Base-by-base conservation (phyloP, 139 green algal species). In the Chlorella sp. region DNA sequence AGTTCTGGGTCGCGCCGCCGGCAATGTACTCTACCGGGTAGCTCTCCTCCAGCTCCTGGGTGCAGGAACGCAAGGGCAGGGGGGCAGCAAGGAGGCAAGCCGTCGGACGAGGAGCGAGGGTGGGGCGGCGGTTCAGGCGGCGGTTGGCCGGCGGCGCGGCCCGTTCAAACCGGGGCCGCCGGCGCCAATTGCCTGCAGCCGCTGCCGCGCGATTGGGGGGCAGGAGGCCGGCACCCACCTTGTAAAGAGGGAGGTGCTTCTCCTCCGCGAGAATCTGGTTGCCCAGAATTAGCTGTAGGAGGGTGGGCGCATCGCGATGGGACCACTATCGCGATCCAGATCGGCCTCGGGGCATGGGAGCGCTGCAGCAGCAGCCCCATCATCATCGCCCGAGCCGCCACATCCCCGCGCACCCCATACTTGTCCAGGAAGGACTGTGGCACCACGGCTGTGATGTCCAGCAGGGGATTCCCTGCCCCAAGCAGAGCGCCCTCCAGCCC, bases 221-320 rank as follows among this genome's bases (percentile, higher is more conserved):
- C 60, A 70, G 23, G 8, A 38, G 21, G n/a, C 14, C 23, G 2
- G 8, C 7, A 40, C 68, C 19, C 64, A 91, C 91, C 88, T 87
- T 79, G 86, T 94, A 99, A 84, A 99, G 93, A 8, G 93, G 90
- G 67, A 95, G 71, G 80, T 99, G 96, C 85, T 94, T 94, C 58
- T 99, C 94, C 87, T 99, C 96, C 0, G 96, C 96, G 23, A 99
- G 87, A 71, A 99, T 99, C 77, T 98, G 95, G 82, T 99, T 92
- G 68, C 93, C 93, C 36, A 95, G 74, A 27, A 59, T 68, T 8
- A 5, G 25, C 8, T 42, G n/a, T 31, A 40, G 36, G n/a, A 8
- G 12, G 41, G 12, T 1, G 29, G 14, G 25, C 8, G 8, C 6
- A 8, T 45, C 27, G 11, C 55, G 2, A 14, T 27, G 55, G n/a